phyloP scores from a whole-genome alignment of 441 rosid genomes.

The Hura crepitans region DNA sequence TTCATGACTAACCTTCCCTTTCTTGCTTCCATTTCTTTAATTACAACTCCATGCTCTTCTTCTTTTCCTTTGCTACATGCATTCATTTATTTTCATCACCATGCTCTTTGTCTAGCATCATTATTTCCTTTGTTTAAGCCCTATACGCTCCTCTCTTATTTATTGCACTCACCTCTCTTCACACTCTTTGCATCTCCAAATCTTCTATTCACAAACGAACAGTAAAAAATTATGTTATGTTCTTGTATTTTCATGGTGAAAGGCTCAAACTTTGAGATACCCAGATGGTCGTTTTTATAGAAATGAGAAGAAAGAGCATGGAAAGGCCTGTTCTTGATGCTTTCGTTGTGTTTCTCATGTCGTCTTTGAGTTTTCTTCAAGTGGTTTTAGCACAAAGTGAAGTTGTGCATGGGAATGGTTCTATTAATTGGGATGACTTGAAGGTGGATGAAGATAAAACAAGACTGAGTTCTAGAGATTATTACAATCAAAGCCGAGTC shows the following conservation, averaged over 20 bases:
- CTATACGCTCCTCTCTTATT: slow-evolving; percentile 35
- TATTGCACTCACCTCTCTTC: slow-evolving; percentile 31
- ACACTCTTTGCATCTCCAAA: slow-evolving; percentile 25
- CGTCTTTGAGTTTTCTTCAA: slow-evolving; percentile 10
- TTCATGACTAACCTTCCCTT: slow-evolving; percentile 27
- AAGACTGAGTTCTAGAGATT: slow-evolving; percentile 28
- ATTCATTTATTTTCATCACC: slow-evolving; percentile 4
- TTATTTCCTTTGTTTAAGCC: neutral
- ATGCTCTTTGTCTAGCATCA: slow-evolving; percentile 13
- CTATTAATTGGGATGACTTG: slow-evolving; percentile 77
- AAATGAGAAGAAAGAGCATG: slow-evolving; percentile 4
- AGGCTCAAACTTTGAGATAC: neutral
- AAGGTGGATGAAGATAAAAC: slow-evolving; percentile 35
- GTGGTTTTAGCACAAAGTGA: slow-evolving; percentile 17
- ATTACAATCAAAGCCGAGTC: slow-evolving; percentile 36
- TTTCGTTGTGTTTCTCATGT: slow-evolving; percentile 25
- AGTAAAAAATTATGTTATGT: neutral
- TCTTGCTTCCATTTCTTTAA: neutral
- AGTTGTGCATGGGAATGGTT: slow-evolving; percentile 18
- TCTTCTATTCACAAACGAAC: neutral
- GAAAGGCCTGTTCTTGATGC: slow-evolving; percentile 19
- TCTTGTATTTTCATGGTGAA: neutral
- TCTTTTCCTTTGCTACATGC: neutral
- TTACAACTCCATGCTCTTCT: neutral
- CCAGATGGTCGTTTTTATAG: neutral